A percentile compares a stretch with the other conserved stretches of the same genome.
Conservation (phyloP, 352 stramenopile genomes). For the Elongisporangium prolatum region DNA sequence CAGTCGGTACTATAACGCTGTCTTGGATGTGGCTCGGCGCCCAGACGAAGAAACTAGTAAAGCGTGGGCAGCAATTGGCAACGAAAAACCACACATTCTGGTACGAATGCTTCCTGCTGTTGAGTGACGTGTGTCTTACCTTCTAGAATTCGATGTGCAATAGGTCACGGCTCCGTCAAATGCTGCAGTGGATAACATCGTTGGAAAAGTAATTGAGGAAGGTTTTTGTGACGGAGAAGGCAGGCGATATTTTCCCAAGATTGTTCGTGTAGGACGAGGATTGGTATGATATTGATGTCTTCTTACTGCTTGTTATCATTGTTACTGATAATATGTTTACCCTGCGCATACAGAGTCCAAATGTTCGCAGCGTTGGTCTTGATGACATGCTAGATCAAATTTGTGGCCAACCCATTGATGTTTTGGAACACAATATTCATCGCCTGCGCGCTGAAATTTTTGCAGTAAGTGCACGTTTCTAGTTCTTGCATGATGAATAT, state of each 20-base stretch:
- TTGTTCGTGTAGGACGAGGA: constrained; percentile 89
- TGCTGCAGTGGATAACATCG: constrained; percentile 95
- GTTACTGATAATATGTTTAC: background rate
- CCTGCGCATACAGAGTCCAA: constrained; percentile 41
- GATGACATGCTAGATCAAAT: constrained; percentile 86
- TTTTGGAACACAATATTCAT: constrained; percentile 59
- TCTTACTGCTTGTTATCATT: background rate
- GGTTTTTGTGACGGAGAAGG: constrained; percentile 94
- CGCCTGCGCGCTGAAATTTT: constrained; percentile 45
- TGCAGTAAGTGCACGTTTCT: constrained; percentile 32
- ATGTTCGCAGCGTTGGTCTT: constrained; percentile 71
- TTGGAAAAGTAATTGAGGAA: constrained; percentile 95
- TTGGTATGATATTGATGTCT: constrained; percentile 41
- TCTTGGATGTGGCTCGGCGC: constrained; percentile 73
- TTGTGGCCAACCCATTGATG: constrained; percentile 63
- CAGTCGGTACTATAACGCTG: constrained; percentile 89
- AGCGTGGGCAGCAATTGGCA: constrained; percentile 76
- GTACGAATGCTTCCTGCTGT: constrained; percentile 18
- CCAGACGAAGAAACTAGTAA: constrained; percentile 79
- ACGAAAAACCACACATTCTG: constrained; percentile 92
- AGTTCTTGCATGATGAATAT: background rate
- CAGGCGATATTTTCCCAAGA: constrained; percentile 92
- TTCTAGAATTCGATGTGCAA: background rate
- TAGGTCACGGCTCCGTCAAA: constrained; percentile 92
- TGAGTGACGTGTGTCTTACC: background rate